Evolutionary conservation across 78 protist species (phyloP), one percentile per base, ranked within the genome.

Genomic region (Dictyostelium citrinum): DNA sequence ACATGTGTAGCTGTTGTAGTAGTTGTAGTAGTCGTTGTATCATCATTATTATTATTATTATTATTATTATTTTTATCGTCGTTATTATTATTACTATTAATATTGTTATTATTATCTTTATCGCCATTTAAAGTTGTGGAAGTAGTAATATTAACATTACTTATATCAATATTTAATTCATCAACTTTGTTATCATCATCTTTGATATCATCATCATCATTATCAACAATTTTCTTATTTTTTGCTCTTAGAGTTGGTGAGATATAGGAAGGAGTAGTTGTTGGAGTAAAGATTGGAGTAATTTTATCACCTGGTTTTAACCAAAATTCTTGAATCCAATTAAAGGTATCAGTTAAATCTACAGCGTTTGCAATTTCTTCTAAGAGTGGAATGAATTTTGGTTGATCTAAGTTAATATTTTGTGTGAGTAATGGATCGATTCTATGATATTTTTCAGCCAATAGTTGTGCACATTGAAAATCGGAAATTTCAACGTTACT

Each of bases 341-440:
- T 27, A 51, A 90, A 16, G 0, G 95, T 90, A 10, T 37, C 45
- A 7, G 95, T 74, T 8, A 90, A 35, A 55, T 80, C 95, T 11
- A 90, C 95, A 46, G 27, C 61, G 33, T 80, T 82, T 4, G 95
- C 95, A 24, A 90, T 68, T 22, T 72, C 82, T 7, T 82, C 95
- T 7, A 90, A 41, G 11, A 82, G 35, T 39, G 88, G 90, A 27
- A 90, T 80, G 81, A 41, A 81, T 24, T 81, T 90, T 55, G 90
- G 90, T 72, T 90, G 90, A 58, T 90, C 95, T 16, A 90, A 49
- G 16, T 81, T 79, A 24, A 90, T 90, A 2, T 31, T 79, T 24
- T 81, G 8, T 3, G 95, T 82, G n/a, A 90, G 71, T 20, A 90
- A 24, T 31, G 95, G 95, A 81, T 90, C 95, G 2, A 90, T 68